Evolutionary conservation across 371 early-diverging fungal species (phyloP).

Genomic region (Rhizomucor pusillus): DNA sequence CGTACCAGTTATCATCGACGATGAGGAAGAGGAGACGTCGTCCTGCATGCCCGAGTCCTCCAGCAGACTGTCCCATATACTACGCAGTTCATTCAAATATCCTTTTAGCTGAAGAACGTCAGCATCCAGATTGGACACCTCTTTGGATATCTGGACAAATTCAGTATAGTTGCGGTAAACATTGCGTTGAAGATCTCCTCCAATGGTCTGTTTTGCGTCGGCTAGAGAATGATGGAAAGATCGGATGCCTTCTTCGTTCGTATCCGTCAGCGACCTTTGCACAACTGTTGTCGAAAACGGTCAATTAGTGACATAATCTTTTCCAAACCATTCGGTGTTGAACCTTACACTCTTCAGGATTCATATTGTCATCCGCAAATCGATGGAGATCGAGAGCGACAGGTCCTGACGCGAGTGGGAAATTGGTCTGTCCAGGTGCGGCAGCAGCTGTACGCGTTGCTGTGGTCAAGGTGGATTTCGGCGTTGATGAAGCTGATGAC

Average conservation of each 20-base stretch:
- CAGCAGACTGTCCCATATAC: conserved; percentile 59
- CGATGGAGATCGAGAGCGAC: conserved; percentile 43
- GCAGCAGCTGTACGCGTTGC: conserved; percentile 1
- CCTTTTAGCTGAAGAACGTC: conserved; percentile 72
- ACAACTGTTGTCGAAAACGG: conserved; percentile 37
- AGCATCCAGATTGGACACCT: conserved; percentile 79
- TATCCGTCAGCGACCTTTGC: conserved; percentile 46
- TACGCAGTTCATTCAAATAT: conserved; percentile 65
- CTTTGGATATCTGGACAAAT: conserved; percentile 93
- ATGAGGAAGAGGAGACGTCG: too few species aligned
- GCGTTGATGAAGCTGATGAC: conserved; percentile 10
- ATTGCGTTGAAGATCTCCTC: conserved; percentile 82
- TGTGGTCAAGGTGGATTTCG: background rate
- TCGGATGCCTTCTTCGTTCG: conserved; percentile 65
- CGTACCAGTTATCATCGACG: too few species aligned
- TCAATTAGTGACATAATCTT: background rate
- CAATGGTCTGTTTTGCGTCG: conserved; percentile 77
- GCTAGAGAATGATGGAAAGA: conserved; percentile 57
- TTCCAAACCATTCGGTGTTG: background rate
- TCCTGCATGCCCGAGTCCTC: conserved; percentile 43
- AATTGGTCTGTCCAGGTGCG: conserved; percentile 17
- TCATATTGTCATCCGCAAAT: conserved; percentile 42
- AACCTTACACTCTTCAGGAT: conserved; percentile 44
- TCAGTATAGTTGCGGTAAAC: conserved; percentile 93
- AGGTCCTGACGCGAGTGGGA: conserved; percentile 20